phyloP scores from a whole-genome alignment of 352 stramenopile species.

The Phytophthora sp. region DNA sequence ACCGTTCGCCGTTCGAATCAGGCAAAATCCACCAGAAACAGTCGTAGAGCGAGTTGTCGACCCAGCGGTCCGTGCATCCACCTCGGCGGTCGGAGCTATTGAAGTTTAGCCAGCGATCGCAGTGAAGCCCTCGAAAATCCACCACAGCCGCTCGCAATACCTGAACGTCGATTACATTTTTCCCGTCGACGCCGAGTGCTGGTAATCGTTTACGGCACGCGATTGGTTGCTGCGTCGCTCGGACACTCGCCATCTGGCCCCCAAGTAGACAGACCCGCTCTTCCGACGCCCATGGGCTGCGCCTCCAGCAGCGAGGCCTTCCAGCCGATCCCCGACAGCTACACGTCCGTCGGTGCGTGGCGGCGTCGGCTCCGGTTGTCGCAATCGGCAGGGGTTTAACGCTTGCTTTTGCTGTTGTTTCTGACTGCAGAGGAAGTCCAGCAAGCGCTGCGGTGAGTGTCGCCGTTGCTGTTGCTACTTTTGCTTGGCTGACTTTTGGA shows the following conservation, averaged over 20 bases:
- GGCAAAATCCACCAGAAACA: no score
- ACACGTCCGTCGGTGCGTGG: constrained; percentile 34
- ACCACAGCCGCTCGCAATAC: no score
- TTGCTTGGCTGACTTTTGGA: background rate
- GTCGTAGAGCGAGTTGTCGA: no score
- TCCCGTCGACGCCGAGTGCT: constrained; percentile 19
- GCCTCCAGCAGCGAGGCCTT: constrained; percentile 32
- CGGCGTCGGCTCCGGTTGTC: background rate
- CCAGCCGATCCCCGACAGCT: constrained; percentile 41
- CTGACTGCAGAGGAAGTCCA: constrained; percentile 53
- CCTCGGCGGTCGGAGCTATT: no score
- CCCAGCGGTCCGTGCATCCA: no score
- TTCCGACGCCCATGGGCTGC: constrained; percentile 30
- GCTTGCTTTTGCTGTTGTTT: background rate
- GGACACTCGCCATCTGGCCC: constrained; percentile 21
- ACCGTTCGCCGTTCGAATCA: no score
- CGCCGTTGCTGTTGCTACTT: background rate
- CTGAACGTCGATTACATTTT: constrained; percentile 2
- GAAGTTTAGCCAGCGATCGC: background rate
- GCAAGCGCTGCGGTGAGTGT: constrained; percentile 40
- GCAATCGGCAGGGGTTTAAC: no score
- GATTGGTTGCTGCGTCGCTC: constrained; percentile 28
- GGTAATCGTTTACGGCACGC: constrained; percentile 13
- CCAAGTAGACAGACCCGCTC: constrained; percentile 3
- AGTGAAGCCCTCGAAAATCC: constrained; percentile 2